phyloP scores from a whole-genome alignment of 306 rosid species.

The Castanopsis chinensis region DNA sequence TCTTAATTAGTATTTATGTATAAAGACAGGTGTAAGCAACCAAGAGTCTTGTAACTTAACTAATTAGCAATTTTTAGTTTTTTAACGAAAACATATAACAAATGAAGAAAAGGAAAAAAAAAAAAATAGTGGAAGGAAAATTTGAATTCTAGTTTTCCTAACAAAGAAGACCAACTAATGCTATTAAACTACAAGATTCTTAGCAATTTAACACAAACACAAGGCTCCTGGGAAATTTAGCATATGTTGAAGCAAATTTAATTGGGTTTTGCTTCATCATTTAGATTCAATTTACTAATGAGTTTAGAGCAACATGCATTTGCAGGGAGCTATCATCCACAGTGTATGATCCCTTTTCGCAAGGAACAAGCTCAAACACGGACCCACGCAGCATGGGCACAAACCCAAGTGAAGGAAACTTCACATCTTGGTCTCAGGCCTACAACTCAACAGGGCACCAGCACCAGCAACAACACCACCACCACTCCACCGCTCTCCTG shows the following conservation, averaged over 20 bases:
- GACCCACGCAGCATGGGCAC: slow-evolving; percentile 43
- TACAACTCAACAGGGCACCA: slow-evolving; percentile 29
- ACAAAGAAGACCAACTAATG: too few species aligned
- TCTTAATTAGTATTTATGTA: too few species aligned
- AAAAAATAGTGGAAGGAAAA: too few species aligned
- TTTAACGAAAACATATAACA: too few species aligned
- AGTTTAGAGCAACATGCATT: not conserved
- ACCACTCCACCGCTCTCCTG: slow-evolving; percentile 16
- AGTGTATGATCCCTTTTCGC: slow-evolving; percentile 58
- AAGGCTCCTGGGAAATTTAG: too few species aligned
- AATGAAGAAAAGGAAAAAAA: too few species aligned
- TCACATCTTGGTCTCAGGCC: slow-evolving; percentile 56
- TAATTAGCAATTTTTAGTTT: too few species aligned
- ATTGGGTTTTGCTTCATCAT: not conserved
- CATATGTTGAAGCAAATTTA: not conserved
- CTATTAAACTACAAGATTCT: too few species aligned
- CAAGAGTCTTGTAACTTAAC: too few species aligned
- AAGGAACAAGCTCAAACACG: slow-evolving; percentile 50
- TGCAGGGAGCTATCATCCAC: slow-evolving; percentile 52
- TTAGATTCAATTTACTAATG: not conserved
- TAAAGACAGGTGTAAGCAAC: too few species aligned
- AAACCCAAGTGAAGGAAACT: slow-evolving; percentile 39
- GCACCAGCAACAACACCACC: not conserved
- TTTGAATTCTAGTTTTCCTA: too few species aligned
- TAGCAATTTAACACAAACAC: too few species aligned